Evolutionary conservation across 768 basidiomycete species (phyloP).

Genomic region (Hericium erinaceus): DNA sequence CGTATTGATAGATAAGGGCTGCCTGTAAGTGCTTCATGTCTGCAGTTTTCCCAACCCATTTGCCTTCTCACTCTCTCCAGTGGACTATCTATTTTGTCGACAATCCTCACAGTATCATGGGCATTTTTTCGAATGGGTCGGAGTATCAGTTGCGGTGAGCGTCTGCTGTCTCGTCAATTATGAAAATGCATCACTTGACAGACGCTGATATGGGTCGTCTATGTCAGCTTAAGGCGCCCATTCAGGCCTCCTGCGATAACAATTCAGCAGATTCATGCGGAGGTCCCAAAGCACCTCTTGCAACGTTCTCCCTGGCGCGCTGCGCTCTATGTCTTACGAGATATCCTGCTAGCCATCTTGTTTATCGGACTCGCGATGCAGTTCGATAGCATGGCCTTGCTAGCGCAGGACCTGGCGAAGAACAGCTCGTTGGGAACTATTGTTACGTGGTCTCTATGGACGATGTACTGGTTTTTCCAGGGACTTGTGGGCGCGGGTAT

Average conservation of each 20-base stretch:
- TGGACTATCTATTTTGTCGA: too few relatives aligned
- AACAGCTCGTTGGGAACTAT: not conserved
- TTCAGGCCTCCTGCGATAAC: not conserved
- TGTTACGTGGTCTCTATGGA: not conserved
- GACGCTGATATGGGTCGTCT: not conserved
- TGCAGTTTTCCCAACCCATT: too few relatives aligned
- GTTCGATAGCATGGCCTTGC: not conserved
- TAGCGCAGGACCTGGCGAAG: not conserved
- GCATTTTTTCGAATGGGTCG: not conserved
- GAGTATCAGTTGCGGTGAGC: not conserved
- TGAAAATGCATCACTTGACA: not conserved
- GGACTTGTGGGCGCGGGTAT: not conserved
- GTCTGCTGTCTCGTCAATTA: not conserved
- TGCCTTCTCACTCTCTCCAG: too few relatives aligned
- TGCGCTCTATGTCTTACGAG: not conserved
- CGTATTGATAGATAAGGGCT: too few relatives aligned
- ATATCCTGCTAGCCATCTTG: not conserved
- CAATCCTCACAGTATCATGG: not conserved
- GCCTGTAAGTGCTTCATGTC: too few relatives aligned
- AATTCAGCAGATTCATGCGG: conserved; percentile 5
- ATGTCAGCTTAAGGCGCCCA: not conserved
- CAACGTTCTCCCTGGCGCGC: not conserved
- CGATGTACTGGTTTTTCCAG: conserved; percentile 5
- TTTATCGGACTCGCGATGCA: not conserved
- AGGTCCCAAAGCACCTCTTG: conserved; percentile 2